Evolutionary conservation across 2,329 filamentous ascomycete genomes (phyloP).

Genomic region (Canariomyces notabilis): DNA sequence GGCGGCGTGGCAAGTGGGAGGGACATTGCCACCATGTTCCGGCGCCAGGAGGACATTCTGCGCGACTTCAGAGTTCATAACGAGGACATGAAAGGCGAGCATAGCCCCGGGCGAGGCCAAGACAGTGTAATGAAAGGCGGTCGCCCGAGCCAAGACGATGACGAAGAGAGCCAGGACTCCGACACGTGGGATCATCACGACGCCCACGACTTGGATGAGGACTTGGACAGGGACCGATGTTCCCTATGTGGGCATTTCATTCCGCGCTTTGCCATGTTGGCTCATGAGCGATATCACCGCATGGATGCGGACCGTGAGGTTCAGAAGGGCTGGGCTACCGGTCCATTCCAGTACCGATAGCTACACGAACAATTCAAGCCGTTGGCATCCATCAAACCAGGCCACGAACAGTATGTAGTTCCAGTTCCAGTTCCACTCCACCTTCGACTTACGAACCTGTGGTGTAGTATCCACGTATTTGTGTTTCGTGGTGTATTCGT

Average conservation of each 20-base stretch:
- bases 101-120: too few relatives aligned
- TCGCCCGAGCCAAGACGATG: too few relatives aligned
- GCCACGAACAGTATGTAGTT: too few relatives aligned
- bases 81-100: too few relatives aligned
- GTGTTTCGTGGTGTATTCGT: too few relatives aligned
- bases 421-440: too few relatives aligned
- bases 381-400: not conserved
- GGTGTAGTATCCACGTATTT: too few relatives aligned
- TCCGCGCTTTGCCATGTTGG: conserved; percentile 27
- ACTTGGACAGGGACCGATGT: conserved; percentile 18
- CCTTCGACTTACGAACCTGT: too few relatives aligned
- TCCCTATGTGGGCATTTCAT: conserved; percentile 25
- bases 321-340: not conserved
- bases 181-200: conserved; percentile 6
- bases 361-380: not conserved
- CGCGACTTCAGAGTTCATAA: conserved; percentile 58
- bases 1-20: conserved; percentile 44
- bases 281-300: conserved; percentile 29
- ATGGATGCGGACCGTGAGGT: conserved; percentile 10
- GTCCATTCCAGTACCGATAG: not conserved
- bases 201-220: conserved; percentile 7
- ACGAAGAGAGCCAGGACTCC: conserved; percentile 1
- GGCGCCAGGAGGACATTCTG: conserved; percentile 62
- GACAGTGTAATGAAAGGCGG: too few relatives aligned
- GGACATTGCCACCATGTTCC: conserved; percentile 82